These are phyloP conservation scores for Nadsonia commutata DNA, from an alignment of 1,139 yeast genomes.

Conservation along the genomic window DNA sequence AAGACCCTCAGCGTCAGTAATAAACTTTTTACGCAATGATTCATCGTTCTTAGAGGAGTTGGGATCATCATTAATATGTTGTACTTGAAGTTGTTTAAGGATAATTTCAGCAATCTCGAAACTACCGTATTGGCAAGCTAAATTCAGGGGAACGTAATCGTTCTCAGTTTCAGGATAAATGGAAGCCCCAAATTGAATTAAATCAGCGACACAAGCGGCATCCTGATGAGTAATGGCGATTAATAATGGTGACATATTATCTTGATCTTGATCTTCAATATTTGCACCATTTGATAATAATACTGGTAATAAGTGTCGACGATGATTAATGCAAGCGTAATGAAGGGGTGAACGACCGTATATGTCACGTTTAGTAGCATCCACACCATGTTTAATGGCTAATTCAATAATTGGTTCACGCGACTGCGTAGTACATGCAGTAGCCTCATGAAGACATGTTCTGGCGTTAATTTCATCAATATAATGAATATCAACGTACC, in stretches of 20 bases:
- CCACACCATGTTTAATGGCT: conserved; percentile 20
- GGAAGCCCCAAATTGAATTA: conserved; percentile 28
- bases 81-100: conserved; percentile 14
- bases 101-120: conserved; percentile 53
- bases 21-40: conserved; percentile 1
- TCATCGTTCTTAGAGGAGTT: conserved; percentile 14
- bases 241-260: conserved; percentile 49
- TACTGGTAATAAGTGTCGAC: conserved; percentile 19
- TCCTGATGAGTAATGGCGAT: conserved; percentile 63
- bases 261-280: conserved; percentile 26
- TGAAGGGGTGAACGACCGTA: conserved; percentile 80
- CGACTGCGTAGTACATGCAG: conserved; percentile 15
- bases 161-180: conserved; percentile 26
- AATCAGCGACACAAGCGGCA: conserved; percentile 37
- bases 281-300: conserved; percentile 24
- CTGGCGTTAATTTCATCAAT: conserved; percentile 30
- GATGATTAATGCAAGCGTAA: conserved; percentile 48
- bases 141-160: conserved; percentile 65
- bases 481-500: conserved; percentile 24
- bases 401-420: conserved; percentile 26
- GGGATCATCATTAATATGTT: conserved; percentile 12
- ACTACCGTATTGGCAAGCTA: conserved; percentile 82
- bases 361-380: conserved; percentile 35
- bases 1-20: conserved; percentile 42
- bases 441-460: conserved; percentile 36